Evolutionary conservation across 1,139 yeast genomes (phyloP).

Genomic region (Pichia sp.): DNA sequence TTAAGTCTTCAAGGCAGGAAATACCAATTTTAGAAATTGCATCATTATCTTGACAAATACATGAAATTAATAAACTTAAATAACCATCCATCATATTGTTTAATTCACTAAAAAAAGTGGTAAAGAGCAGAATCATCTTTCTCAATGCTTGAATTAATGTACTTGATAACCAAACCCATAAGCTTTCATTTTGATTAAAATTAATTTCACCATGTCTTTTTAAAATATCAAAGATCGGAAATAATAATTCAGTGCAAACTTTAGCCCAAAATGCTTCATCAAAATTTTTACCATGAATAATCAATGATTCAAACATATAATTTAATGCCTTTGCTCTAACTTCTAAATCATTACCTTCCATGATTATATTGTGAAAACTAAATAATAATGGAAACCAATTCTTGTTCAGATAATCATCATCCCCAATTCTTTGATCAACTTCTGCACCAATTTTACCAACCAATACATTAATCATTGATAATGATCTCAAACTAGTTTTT

Average conservation of each 20-base stretch:
- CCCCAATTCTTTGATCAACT: slow-evolving; percentile 17
- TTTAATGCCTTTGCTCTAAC: slow-evolving; percentile 86
- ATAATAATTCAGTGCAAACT: slow-evolving; percentile 68
- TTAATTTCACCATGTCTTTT: slow-evolving; percentile 71
- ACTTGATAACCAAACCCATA: slow-evolving; percentile 94
- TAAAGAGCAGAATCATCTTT: slow-evolving; percentile 76
- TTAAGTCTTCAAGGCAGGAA: slow-evolving; percentile 73
- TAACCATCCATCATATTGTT: slow-evolving; percentile 72
- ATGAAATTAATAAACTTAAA: slow-evolving; percentile 68
- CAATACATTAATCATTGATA: slow-evolving; percentile 66
- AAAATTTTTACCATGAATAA: slow-evolving; percentile 73
- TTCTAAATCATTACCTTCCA: slow-evolving; percentile 92
- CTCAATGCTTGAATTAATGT: slow-evolving; percentile 93
- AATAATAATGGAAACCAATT: slow-evolving; percentile 79
- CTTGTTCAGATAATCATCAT: slow-evolving; percentile 38
- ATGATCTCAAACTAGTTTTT: slow-evolving; percentile 70
- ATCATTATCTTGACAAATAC: slow-evolving; percentile 95
- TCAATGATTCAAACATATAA: slow-evolving; percentile 72
- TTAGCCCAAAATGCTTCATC: slow-evolving; percentile 75
- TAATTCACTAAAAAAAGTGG: slow-evolving; percentile 72
- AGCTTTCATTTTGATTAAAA: slow-evolving; percentile 61
- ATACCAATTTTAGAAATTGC: slow-evolving; percentile 94
- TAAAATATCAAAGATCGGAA: slow-evolving; percentile 84
- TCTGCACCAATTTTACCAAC: slow-evolving; percentile 51
- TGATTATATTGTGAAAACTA: slow-evolving; percentile 81